Evolutionary conservation across 257 asterid species (phyloP).

Genomic region (Solanum lignicaule): DNA sequence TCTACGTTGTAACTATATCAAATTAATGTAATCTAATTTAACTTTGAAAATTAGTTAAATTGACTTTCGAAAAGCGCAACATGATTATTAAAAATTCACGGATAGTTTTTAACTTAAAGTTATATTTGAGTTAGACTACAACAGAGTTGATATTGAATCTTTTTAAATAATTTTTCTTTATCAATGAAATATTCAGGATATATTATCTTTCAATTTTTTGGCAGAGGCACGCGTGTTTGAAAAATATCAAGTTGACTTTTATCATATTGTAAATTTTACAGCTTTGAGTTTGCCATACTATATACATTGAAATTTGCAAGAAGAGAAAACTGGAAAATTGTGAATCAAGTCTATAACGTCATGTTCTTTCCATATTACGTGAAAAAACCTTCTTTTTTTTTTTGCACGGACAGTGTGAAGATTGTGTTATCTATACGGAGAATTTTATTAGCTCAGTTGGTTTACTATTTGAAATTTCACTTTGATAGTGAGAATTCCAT

Average conservation of each 20-base stretch:
- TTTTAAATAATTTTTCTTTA: background rate
- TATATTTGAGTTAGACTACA: background rate
- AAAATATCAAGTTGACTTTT: background rate
- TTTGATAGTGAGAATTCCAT: background rate
- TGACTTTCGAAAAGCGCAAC: too few relatives aligned
- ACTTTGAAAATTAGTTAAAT: too few relatives aligned
- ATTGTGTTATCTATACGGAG: background rate
- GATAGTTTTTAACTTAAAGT: background rate
- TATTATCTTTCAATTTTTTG: background rate
- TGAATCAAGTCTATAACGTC: background rate
- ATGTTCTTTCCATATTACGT: background rate
- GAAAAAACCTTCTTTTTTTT: background rate
- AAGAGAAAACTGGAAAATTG: background rate
- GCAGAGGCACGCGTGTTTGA: background rate
- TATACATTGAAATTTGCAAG: background rate
- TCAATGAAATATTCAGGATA: background rate
- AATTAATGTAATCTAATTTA: too few relatives aligned
- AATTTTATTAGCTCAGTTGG: background rate
- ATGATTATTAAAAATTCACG: too few relatives aligned
- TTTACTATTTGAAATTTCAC: background rate
- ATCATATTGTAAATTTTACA: background rate
- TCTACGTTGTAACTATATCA: too few relatives aligned
- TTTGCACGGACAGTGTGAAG: background rate
- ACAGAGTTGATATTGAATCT: background rate
- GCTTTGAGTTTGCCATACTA: background rate